Conservation (phyloP, 1,139 yeast genomes). For the Taiozyma onychis region DNA sequence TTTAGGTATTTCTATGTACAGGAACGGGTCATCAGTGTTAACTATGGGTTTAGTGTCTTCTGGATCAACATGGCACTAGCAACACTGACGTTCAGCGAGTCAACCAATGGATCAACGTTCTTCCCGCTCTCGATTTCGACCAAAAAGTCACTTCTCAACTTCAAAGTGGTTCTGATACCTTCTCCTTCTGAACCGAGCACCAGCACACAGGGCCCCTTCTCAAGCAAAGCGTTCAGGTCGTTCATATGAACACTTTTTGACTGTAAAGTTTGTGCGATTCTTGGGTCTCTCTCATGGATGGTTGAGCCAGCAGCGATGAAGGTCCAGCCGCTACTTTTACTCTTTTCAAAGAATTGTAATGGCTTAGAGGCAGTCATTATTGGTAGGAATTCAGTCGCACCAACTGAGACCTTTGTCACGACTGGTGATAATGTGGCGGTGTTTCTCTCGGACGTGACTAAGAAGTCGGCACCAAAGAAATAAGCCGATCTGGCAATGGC, state of each 20-base stretch:
- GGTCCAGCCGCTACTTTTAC: constrained; percentile 58
- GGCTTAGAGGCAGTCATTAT: constrained; percentile 56
- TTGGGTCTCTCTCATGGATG: constrained; percentile 23
- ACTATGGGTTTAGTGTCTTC: constrained; percentile 19
- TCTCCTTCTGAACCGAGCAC: constrained; percentile 83
- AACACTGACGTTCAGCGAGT: constrained; percentile 84
- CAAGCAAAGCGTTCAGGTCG: constrained; percentile 39
- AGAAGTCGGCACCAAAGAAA: constrained; percentile 79
- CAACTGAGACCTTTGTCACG: constrained; percentile 78
- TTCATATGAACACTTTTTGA: constrained; percentile 35
- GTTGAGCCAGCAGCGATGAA: constrained; percentile 55
- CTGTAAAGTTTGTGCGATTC: constrained; percentile 22
- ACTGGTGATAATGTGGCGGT: constrained; percentile 73
- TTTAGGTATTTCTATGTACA: not conserved
- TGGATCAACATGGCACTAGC: constrained; percentile 69
- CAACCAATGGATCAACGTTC: constrained; percentile 44
- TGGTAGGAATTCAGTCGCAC: constrained; percentile 76
- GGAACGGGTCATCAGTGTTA: not conserved
- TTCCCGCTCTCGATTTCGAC: constrained; percentile 43
- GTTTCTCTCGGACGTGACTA: constrained; percentile 64
- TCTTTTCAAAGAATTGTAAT: constrained; percentile 52
- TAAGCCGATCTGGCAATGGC: constrained; percentile 80
- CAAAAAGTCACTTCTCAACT: constrained; percentile 56
- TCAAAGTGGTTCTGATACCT: constrained; percentile 68
- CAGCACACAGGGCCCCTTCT: constrained; percentile 54